Conservation (phyloP, 2,329 filamentous ascomycete species). For the Westerdykella ornata region DNA sequence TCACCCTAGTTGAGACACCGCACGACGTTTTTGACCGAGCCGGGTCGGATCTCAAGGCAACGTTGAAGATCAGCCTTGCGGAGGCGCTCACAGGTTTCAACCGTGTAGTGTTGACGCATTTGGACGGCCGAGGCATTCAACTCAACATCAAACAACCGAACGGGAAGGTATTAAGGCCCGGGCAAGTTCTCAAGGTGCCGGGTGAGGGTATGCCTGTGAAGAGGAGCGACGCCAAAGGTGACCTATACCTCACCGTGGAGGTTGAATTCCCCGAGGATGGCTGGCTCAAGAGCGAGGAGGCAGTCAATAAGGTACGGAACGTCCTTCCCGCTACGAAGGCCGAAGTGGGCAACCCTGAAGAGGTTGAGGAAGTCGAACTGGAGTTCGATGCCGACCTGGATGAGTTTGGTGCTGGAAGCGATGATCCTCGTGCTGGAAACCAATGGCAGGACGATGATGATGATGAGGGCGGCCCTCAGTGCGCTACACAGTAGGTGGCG, state of each 20-base stretch:
- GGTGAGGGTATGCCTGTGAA: constrained; percentile 96
- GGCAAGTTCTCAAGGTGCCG: constrained; percentile 74
- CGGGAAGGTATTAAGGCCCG: constrained; percentile 75
- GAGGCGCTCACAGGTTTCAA: constrained; percentile 88
- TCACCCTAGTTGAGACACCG: constrained; percentile 72
- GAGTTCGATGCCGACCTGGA: constrained; percentile 79
- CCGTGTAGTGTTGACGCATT: constrained; percentile 80
- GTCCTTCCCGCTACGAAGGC: constrained; percentile 61
- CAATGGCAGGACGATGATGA: constrained; percentile 68
- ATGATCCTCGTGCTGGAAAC: constrained; percentile 58
- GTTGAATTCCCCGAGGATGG: constrained; percentile 83
- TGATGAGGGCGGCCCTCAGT: constrained; percentile 57
- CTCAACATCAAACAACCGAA: constrained; percentile 62
- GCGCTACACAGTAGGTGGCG: constrained; percentile 58
- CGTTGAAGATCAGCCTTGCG: constrained; percentile 70
- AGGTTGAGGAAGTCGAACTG: constrained; percentile 79
- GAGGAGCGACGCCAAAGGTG: constrained; percentile 73
- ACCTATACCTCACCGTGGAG: constrained; percentile 79
- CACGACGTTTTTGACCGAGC: constrained; percentile 78
- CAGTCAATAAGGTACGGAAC: constrained; percentile 63
- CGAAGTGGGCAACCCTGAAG: constrained; percentile 57
- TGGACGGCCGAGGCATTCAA: constrained; percentile 86
- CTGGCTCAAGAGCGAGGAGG: constrained; percentile 65
- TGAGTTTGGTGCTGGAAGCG: constrained; percentile 68
- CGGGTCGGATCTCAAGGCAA: constrained; percentile 75